Percentiles rank a stretch among this genome's conserved stretches.
phyloP scores from a whole-genome alignment of 495 filamentous ascomycete species.

The Penicillium herquei region DNA sequence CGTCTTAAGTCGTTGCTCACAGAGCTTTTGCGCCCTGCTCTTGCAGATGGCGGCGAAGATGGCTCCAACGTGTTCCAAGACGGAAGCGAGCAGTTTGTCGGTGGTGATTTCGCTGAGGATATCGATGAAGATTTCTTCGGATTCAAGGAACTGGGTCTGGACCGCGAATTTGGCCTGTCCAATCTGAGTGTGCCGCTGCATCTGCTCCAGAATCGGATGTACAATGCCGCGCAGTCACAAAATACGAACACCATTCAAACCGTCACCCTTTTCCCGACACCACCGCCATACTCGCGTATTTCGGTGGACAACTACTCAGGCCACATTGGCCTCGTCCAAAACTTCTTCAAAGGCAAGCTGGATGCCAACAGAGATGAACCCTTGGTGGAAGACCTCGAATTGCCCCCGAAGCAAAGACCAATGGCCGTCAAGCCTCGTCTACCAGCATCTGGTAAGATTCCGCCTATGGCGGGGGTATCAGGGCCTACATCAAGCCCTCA shows the following conservation, averaged over 20 bases:
- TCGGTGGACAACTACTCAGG: slow-evolving; percentile 70
- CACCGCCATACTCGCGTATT: slow-evolving; percentile 74
- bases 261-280: slow-evolving; percentile 52
- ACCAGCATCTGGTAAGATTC: slow-evolving; percentile 92
- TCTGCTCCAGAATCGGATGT: slow-evolving; percentile 87
- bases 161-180: slow-evolving; percentile 81
- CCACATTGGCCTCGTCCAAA: slow-evolving; percentile 81
- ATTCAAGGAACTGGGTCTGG: slow-evolving; percentile 92
- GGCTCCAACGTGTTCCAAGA: slow-evolving; percentile 91
- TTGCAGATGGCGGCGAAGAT: slow-evolving; percentile 75
- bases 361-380: slow-evolving; percentile 77
- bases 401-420: slow-evolving; percentile 90
- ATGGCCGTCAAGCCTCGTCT: slow-evolving; percentile 70
- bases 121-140: slow-evolving; percentile 98
- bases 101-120: slow-evolving; percentile 95
- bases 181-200: slow-evolving; percentile 90
- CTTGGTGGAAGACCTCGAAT: slow-evolving; percentile 90
- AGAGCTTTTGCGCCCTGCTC: slow-evolving; percentile 86
- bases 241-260: slow-evolving; percentile 56
- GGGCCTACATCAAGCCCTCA: slow-evolving; percentile 62
- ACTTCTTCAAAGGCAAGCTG: slow-evolving; percentile 87
- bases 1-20: slow-evolving; percentile 86
- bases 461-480: slow-evolving; percentile 28
- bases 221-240: slow-evolving; percentile 73
- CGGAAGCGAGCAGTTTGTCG: slow-evolving; percentile 94